Evolutionary conservation across 768 basidiomycete species (phyloP).

Genomic region (Amanita exitialis): DNA sequence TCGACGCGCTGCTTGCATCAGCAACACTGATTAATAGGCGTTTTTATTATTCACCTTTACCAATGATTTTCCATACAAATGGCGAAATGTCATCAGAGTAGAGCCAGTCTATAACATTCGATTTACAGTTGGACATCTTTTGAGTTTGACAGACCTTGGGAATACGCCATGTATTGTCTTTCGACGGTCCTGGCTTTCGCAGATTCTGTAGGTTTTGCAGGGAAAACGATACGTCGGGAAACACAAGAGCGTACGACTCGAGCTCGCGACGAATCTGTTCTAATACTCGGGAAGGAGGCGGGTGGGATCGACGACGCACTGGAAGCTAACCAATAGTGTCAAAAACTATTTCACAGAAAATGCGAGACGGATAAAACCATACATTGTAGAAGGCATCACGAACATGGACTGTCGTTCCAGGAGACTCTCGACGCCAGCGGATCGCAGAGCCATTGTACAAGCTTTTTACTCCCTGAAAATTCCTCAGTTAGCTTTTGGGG

Average conservation of each 20-base stretch:
- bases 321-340: slow-evolving; percentile 45
- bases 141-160: slow-evolving; percentile 42
- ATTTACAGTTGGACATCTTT: background rate
- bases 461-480: slow-evolving; percentile 45
- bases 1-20: slow-evolving; percentile 49
- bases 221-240: slow-evolving; percentile 59
- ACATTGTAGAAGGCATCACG: slow-evolving; percentile 91
- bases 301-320: slow-evolving; percentile 67
- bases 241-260: slow-evolving; percentile 64
- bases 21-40: background rate
- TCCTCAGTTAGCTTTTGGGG: background rate
- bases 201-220: slow-evolving; percentile 43
- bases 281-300: slow-evolving; percentile 44
- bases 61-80: slow-evolving; percentile 64
- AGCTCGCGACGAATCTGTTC: slow-evolving; percentile 64
- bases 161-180: slow-evolving; percentile 44
- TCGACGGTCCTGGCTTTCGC: slow-evolving; percentile 24
- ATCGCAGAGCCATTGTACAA: slow-evolving; percentile 67
- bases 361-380: slow-evolving; percentile 12
- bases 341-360: slow-evolving; percentile 5
- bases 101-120: slow-evolving; percentile 43
- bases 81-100: slow-evolving; percentile 56
- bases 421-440: slow-evolving; percentile 61
- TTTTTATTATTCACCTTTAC: slow-evolving; percentile 40
- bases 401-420: slow-evolving; percentile 76